Percentiles rank a stretch among this genome's conserved stretches.
phyloP scores from a whole-genome alignment of 2,329 filamentous ascomycete species.

The Dactylellina cionopaga region DNA sequence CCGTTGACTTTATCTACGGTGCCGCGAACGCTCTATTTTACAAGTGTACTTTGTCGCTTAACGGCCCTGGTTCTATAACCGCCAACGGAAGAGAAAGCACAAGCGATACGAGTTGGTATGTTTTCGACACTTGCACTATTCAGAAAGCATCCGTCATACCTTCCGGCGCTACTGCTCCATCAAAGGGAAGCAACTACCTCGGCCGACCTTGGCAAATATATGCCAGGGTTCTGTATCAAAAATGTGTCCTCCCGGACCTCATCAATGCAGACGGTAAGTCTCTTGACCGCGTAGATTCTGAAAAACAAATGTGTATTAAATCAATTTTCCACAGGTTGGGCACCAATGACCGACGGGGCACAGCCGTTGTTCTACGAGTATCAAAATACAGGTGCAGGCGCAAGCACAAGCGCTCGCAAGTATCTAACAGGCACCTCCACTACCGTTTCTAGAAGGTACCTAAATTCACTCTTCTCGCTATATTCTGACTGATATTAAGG shows the following conservation, averaged over 20 bases:
- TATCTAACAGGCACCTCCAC: background rate
- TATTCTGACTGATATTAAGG: too few species aligned
- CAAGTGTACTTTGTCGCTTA: conserved; percentile 63
- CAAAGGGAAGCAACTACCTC: conserved; percentile 63
- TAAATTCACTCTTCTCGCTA: too few species aligned
- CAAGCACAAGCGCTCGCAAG: background rate
- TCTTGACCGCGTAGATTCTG: conserved; percentile 18
- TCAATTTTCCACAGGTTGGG: background rate
- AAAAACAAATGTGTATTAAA: background rate
- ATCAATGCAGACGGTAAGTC: conserved; percentile 71
- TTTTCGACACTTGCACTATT: conserved; percentile 67
- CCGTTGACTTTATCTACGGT: conserved; percentile 70
- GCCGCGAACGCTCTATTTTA: conserved; percentile 66
- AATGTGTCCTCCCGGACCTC: conserved; percentile 65
- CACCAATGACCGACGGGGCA: background rate
- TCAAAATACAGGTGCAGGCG: background rate
- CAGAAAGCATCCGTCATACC: conserved; percentile 60
- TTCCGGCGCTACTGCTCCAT: conserved; percentile 59
- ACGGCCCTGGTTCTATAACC: conserved; percentile 63
- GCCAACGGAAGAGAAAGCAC: conserved; percentile 62
- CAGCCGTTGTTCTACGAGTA: background rate
- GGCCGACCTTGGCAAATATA: conserved; percentile 66
- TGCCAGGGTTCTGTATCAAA: conserved; percentile 65
- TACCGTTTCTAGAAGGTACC: background rate
- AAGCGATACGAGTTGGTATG: conserved; percentile 64